phyloP scores from a whole-genome alignment of 331 rosid genomes.

The Arachis monticola region DNA sequence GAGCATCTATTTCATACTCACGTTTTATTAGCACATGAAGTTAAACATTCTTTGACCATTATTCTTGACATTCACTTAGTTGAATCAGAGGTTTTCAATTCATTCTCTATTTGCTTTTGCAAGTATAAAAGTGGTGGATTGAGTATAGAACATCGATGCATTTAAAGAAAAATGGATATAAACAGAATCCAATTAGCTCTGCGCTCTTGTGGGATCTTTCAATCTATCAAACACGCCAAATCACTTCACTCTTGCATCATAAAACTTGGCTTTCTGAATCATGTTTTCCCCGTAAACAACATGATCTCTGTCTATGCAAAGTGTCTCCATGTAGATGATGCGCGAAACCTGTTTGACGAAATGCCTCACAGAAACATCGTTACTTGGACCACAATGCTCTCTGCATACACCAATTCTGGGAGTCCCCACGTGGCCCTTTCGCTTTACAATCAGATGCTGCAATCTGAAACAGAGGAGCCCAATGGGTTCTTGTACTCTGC shows the following conservation, averaged over 20 bases:
- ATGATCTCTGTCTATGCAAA: conserved; percentile 57
- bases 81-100: too few species aligned
- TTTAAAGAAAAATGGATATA: conserved; percentile 36
- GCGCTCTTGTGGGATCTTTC: conserved; percentile 58
- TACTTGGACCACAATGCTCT: conserved; percentile 82
- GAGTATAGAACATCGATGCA: too few species aligned
- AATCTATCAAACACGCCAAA: conserved; percentile 54
- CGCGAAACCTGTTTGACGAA: conserved; percentile 71
- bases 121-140: too few species aligned
- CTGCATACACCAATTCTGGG: conserved; percentile 62
- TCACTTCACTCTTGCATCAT: conserved; percentile 63
- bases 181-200: conserved; percentile 57
- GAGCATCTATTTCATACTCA: too few species aligned
- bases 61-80: too few species aligned
- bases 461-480: conserved; percentile 52
- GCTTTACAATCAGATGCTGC: conserved; percentile 56
- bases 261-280: conserved; percentile 55
- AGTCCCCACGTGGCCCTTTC: conserved; percentile 59
- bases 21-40: too few species aligned
- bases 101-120: too few species aligned
- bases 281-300: conserved; percentile 61
- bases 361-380: conserved; percentile 61
- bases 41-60: too few species aligned
- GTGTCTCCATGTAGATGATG: conserved; percentile 47
- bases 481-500: conserved; percentile 77